Base-by-base conservation (phyloP, 139 green algal genomes). In the Micromonas pusilla region DNA sequence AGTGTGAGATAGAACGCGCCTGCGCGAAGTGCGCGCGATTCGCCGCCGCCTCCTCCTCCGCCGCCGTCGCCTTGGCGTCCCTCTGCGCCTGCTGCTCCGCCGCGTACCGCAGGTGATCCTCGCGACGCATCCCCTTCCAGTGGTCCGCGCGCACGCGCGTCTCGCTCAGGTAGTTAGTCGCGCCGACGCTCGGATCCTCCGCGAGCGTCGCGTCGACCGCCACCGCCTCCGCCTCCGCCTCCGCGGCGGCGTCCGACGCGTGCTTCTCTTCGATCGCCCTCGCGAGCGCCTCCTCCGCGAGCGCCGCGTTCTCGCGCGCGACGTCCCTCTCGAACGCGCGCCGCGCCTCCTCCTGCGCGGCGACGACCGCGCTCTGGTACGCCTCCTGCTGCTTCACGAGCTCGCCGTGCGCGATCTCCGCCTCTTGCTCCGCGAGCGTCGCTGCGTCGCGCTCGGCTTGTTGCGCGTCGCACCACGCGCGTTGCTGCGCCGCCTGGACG, bases 401-500 rank as follows among this genome's bases (percentile, higher is more conserved):
- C n/a, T 62, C 16, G n/a, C 3, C 71, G 71, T 77, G 65, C 52
- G 21, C 25, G 34, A n/a, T 19, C 6, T 68, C 45, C 23, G 26
- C 31, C 20, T 37, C 52, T 13, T 63, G 3, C 3, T 66, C 71
- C 9, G 45, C n/a, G 0, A 75, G 80, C 34, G 70, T 78, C 0
- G 82, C 23, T 0, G 85, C 84, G 20, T 84, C 75, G 38, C 88
- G 85, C 65, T 88, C 73, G 16, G 80, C 81, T 25, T 71, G 62
- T 82, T 92, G 87, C 73, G 87, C 80, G 45, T 87, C 82, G 86
- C 87, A 91, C 89, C 89, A 93, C 6, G 78, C 54, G 33, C 84
- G 82, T 64, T 75, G 82, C 79, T 92, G 89, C 62, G 88, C 64
- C 34, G 88, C 84, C 82, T 91, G 89, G 19, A 82, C 84, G 23